Evolutionary conservation across 129 eudicot genomes (phyloP).

Genomic region (Saposhnikovia divaricata): DNA sequence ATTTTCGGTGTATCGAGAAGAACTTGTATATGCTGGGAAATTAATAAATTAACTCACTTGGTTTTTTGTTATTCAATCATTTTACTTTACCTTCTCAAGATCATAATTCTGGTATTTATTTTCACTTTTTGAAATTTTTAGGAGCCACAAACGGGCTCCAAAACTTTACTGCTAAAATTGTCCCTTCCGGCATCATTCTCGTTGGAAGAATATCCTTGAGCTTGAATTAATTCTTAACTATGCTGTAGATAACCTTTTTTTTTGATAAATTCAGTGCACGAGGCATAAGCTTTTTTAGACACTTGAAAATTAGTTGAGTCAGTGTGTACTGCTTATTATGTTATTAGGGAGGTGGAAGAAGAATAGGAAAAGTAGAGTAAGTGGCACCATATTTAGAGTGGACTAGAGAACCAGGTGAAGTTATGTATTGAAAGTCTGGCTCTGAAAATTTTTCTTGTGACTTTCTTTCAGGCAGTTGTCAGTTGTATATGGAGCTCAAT

Average conservation of each 20-base stretch:
- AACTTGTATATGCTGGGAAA: neutral
- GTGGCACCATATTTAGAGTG: neutral
- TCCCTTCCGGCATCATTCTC: neutral
- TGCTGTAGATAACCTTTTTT: neutral
- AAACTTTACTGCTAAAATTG: neutral
- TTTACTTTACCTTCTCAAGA: neutral
- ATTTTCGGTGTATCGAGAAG: neutral
- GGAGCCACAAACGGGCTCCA: neutral
- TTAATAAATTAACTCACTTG: neutral
- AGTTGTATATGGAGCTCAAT: constrained; percentile 24
- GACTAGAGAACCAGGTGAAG: neutral
- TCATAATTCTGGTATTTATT: neutral
- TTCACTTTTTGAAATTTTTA: neutral
- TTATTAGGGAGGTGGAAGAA: neutral
- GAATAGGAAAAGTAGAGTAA: neutral
- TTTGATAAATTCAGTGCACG: neutral
- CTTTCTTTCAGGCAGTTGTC: constrained; percentile 17
- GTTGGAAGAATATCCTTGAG: neutral
- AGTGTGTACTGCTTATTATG: neutral
- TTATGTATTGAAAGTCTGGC: neutral
- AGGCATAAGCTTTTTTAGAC: neutral
- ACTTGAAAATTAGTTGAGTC: neutral
- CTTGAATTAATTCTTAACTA: neutral
- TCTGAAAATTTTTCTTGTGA: neutral
- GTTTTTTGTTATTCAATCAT: neutral